Percentiles rank a stretch among this genome's conserved stretches.
phyloP scores from a whole-genome alignment of 768 basidiomycete genomes.

The Termitomyces sp. region DNA sequence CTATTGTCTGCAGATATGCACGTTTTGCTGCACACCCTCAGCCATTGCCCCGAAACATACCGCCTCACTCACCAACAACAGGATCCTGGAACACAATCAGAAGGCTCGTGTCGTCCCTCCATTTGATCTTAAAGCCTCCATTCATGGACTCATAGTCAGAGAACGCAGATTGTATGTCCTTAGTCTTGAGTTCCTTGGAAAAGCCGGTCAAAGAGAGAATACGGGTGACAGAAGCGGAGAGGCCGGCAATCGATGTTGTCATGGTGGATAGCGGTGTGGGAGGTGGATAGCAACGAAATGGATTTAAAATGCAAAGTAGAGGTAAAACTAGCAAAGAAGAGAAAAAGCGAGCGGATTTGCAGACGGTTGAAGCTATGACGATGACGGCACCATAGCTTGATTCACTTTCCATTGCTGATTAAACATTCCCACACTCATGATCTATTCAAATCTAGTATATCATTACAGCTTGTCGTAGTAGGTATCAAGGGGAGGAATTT shows the following conservation, averaged over 20 bases:
- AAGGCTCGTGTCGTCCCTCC: constrained; percentile 95
- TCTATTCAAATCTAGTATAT: not conserved
- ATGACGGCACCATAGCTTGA: not conserved
- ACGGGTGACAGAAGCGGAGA: constrained; percentile 93
- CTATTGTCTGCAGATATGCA: constrained; percentile 88
- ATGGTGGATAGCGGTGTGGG: constrained; percentile 33
- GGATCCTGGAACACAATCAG: constrained; percentile 94
- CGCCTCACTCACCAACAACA: constrained; percentile 63
- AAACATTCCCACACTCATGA: constrained; percentile 13
- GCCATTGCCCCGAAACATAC: not conserved
- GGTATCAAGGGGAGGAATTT: constrained; percentile 79
- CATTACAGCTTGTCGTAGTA: constrained; percentile 92
- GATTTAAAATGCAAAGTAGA: constrained; percentile 14
- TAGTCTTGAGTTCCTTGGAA: constrained; percentile 92
- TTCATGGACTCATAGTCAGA: constrained; percentile 78
- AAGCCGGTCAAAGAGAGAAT: constrained; percentile 93
- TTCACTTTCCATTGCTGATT: constrained; percentile 6
- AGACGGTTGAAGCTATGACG: constrained; percentile 3
- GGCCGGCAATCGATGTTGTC: constrained; percentile 69
- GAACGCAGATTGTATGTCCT: constrained; percentile 91
- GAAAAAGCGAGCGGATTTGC: constrained; percentile 19
- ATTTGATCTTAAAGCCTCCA: constrained; percentile 98
- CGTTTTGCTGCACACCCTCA: constrained; percentile 65
- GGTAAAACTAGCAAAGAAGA: constrained; percentile 5
- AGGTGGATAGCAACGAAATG: constrained; percentile 9